These are phyloP conservation scores for Acanthochlamys bracteata DNA, from an alignment of 106 monocot genomes.

Conservation along the genomic window DNA sequence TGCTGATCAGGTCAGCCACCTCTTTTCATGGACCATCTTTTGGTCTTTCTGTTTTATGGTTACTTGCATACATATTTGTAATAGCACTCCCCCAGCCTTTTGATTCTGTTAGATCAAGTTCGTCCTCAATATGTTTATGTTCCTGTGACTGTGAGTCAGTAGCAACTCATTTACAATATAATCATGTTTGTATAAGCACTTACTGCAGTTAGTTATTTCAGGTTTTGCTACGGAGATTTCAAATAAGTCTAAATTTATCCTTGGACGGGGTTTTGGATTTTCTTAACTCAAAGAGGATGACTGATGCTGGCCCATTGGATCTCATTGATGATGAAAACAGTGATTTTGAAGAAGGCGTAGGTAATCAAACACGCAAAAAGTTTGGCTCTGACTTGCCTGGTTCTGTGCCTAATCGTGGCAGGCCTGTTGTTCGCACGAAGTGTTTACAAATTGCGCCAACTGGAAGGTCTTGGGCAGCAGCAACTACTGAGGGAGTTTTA, in stretches of 20 bases:
- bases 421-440: slow-evolving; percentile 73
- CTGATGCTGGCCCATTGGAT: slow-evolving; percentile 87
- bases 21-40: neutral
- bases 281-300: slow-evolving; percentile 92
- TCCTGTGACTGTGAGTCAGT: no score
- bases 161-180: no score
- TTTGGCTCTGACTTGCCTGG: slow-evolving; percentile 73
- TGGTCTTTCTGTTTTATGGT: neutral
- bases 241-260: slow-evolving; percentile 78
- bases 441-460: slow-evolving; percentile 90
- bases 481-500: slow-evolving; percentile 93
- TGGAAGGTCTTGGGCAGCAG: slow-evolving; percentile 93
- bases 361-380: slow-evolving; percentile 45
- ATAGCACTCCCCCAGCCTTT: no score
- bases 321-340: slow-evolving; percentile 84
- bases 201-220: slow-evolving; percentile 28
- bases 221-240: slow-evolving; percentile 88
- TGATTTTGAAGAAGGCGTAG: slow-evolving; percentile 77
- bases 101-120: no score
- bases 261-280: slow-evolving; percentile 96
- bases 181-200: no score
- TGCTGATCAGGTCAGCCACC: slow-evolving; percentile 70
- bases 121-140: no score
- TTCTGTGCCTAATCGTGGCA: slow-evolving; percentile 53
- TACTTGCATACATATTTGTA: no score